Conservation (phyloP, 345 rosid genomes). For the Psidium friedrichsthalianum region DNA sequence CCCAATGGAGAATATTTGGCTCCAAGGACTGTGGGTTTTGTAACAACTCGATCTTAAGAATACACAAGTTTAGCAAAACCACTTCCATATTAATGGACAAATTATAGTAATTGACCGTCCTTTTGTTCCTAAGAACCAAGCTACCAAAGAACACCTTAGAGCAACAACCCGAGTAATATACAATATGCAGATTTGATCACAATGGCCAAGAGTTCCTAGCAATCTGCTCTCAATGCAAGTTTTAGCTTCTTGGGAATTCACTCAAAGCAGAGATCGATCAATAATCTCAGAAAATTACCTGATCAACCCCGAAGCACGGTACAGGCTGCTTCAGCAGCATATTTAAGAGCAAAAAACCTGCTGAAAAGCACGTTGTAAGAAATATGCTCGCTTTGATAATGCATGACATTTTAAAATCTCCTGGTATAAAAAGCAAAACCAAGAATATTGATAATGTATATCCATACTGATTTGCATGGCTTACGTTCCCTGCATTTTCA, state of each 20-base stretch:
- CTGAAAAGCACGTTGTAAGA: neutral
- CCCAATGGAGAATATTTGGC: neutral
- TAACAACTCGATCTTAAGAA: neutral
- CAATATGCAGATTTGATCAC: neutral
- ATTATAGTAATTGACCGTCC: neutral
- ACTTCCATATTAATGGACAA: neutral
- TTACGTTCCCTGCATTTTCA: neutral
- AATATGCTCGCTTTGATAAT: neutral
- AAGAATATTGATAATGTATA: neutral
- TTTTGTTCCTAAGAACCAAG: neutral
- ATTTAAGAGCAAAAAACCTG: slow-evolving; percentile 79
- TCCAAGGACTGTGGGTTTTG: neutral
- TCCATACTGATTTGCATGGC: neutral
- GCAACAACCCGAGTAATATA: neutral
- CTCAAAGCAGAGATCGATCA: neutral
- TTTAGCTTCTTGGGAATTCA: neutral
- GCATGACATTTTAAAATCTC: neutral
- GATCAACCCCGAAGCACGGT: slow-evolving; percentile 93
- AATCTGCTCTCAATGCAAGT: neutral
- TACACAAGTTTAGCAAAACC: neutral
- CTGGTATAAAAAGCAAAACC: neutral
- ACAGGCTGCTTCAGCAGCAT: slow-evolving; percentile 94
- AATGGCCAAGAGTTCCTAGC: neutral
- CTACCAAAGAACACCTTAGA: neutral
- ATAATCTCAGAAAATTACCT: slow-evolving; percentile 22